Conservation (phyloP, 2,329 filamentous ascomycete genomes). For the Fusarium robinianum region DNA sequence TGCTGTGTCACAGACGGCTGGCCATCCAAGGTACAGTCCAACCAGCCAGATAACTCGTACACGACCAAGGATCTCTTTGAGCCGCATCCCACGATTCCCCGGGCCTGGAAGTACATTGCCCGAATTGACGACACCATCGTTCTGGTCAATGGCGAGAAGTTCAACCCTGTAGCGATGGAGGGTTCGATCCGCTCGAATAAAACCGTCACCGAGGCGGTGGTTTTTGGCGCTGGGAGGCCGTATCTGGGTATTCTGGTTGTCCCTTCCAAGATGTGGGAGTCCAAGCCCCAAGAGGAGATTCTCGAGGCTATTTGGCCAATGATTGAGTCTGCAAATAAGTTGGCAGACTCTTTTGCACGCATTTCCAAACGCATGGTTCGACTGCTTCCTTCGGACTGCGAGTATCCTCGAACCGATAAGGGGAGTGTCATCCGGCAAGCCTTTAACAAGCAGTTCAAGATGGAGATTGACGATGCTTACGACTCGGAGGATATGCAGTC, state of each 20-base stretch:
- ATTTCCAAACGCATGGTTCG: slow-evolving; percentile 55
- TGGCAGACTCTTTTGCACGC: slow-evolving; percentile 39
- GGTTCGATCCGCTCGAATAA: slow-evolving; percentile 51
- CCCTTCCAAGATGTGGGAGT: not conserved
- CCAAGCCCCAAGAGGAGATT: slow-evolving; percentile 28
- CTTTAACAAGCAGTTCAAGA: slow-evolving; percentile 50
- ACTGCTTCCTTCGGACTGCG: slow-evolving; percentile 48
- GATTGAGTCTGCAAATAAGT: slow-evolving; percentile 40
- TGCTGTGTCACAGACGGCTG: slow-evolving; percentile 58
- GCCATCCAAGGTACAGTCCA: slow-evolving; percentile 63
- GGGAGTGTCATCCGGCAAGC: slow-evolving; percentile 55
- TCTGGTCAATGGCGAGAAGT: slow-evolving; percentile 68
- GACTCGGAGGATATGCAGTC: slow-evolving; percentile 34
- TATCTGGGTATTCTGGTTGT: slow-evolving; percentile 16
- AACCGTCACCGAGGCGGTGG: slow-evolving; percentile 57
- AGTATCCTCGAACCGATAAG: slow-evolving; percentile 57
- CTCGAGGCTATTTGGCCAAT: slow-evolving; percentile 42
- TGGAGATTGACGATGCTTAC: slow-evolving; percentile 50
- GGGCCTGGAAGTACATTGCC: slow-evolving; percentile 65
- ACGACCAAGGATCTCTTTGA: slow-evolving; percentile 66
- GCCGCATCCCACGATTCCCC: slow-evolving; percentile 52
- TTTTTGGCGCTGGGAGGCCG: slow-evolving; percentile 62
- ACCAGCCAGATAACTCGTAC: slow-evolving; percentile 62
- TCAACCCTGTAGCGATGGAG: slow-evolving; percentile 66
- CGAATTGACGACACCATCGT: slow-evolving; percentile 64